Base-by-base conservation (phyloP, 164 flowering plant genomes). In the Vitis labrusca region DNA sequence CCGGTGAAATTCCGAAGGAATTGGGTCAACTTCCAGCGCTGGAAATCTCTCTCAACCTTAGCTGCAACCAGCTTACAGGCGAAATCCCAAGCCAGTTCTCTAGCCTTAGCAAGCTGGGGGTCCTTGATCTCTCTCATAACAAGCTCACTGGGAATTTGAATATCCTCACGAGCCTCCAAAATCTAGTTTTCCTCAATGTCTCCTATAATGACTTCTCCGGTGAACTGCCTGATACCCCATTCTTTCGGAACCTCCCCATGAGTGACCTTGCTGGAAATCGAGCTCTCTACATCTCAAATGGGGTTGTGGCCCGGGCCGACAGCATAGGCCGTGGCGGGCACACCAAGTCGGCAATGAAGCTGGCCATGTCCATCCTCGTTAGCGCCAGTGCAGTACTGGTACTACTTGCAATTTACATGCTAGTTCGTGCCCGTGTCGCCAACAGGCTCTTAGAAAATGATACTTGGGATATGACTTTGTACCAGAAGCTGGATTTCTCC, bases 131-230 rank as follows among this genome's bases (percentile, higher is more conserved):
- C 59, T 91, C 99, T 19, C 91, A 85, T 83, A 96, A 96, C 84
- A 74, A 80, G 48, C 86, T 96, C 61, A 53, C 71, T 0, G 99
- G 99, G 7, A 78, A 83, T 11, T 74, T 96, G 8, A 67, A 81
- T 58, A 66, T 73, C 54, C 89, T 96, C 8, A 67, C 86, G 9
- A 29, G 67, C 66, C 95, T 96, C 55, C 86, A 96, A 68, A 91
- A 93, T 71, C 93, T 96, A 19, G 93, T 93, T 11, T 73, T 91
- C 10, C 87, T 96, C 71, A 91, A 96, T 63, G 74, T 96, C 65
- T 93, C 98, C 64, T 88, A 68, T 89, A 96, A 96, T 67, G 84
- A 79, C 13, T 96, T 96, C 88, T 85, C 98, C 2, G 98, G 99
- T 4, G 82, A 83, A 69, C 67, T 96, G 73, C 99, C 99, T 2